These are phyloP conservation scores for Arthrobotrys megalospora DNA, from an alignment of 2,329 filamentous ascomycete species.

Conservation along the genomic window DNA sequence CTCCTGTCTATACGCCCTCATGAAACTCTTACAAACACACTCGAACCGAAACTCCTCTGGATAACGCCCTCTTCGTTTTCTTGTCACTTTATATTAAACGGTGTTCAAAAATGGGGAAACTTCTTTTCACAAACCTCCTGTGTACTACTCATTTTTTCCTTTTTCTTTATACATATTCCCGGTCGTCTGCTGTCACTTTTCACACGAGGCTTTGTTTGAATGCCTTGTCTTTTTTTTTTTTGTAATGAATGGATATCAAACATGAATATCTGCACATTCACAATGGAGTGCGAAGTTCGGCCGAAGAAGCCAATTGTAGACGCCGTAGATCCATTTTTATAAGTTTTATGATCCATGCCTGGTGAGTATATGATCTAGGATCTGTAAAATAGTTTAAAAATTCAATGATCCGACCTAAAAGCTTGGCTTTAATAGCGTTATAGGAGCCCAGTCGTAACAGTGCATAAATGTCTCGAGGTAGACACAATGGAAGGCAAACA, in stretches of 20 bases:
- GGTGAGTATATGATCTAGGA: not conserved
- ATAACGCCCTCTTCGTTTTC: slow-evolving; percentile 53
- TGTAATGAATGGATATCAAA: slow-evolving; percentile 62
- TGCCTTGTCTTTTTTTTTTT: slow-evolving; percentile 52
- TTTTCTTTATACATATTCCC: slow-evolving; percentile 60
- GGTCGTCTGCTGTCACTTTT: slow-evolving; percentile 51
- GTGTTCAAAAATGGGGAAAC: slow-evolving; percentile 61
- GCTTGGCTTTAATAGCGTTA: not conserved
- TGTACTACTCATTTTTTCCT: slow-evolving; percentile 55
- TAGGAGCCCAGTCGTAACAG: not conserved
- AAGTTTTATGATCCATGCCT: not conserved
- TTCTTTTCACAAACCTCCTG: slow-evolving; percentile 55
- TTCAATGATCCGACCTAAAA: slow-evolving; percentile 5
- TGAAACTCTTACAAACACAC: slow-evolving; percentile 32
- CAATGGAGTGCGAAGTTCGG: not conserved
- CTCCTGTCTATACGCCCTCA: slow-evolving; percentile 50
- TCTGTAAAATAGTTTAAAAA: not conserved
- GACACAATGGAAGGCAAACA: slow-evolving; percentile 24
- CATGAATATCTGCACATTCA: slow-evolving; percentile 59
- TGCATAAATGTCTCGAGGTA: slow-evolving; percentile 25
- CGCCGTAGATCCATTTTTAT: slow-evolving; percentile 7
- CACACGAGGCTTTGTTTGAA: slow-evolving; percentile 51
- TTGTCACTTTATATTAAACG: slow-evolving; percentile 58
- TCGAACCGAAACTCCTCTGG: slow-evolving; percentile 26
- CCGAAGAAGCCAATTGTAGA: slow-evolving; percentile 1